Evolutionary conservation across 2,329 filamentous ascomycete species (phyloP).

Genomic region (Clathrospora elynae): DNA sequence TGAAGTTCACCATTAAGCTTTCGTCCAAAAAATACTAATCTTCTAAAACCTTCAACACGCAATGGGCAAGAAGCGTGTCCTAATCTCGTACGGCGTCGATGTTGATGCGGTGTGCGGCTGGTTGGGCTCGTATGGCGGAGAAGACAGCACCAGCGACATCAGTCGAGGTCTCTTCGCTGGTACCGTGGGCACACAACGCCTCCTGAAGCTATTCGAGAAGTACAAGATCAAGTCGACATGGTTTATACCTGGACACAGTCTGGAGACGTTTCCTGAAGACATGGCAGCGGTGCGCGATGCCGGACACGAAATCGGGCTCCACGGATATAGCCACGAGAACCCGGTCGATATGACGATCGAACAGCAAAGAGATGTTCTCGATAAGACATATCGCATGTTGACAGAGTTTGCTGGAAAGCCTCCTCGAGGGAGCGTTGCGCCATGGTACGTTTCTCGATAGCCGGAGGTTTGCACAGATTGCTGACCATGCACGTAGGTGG

Average conservation of each 20-base stretch:
- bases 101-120: slow-evolving; percentile 71
- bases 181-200: slow-evolving; percentile 67
- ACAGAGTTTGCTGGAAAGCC: slow-evolving; percentile 72
- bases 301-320: slow-evolving; percentile 68
- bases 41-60: not conserved
- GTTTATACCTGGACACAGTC: slow-evolving; percentile 65
- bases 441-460: slow-evolving; percentile 55
- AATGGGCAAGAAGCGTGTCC: slow-evolving; percentile 58
- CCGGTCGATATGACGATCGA: slow-evolving; percentile 71
- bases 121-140: slow-evolving; percentile 74
- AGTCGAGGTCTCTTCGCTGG: slow-evolving; percentile 72
- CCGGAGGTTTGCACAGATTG: slow-evolving; percentile 45
- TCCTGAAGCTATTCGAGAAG: slow-evolving; percentile 73
- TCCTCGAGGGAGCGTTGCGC: slow-evolving; percentile 73
- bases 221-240: slow-evolving; percentile 72
- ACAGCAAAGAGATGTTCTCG: slow-evolving; percentile 74
- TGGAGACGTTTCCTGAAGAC: slow-evolving; percentile 70
- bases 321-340: slow-evolving; percentile 74
- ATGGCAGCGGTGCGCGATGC: slow-evolving; percentile 62
- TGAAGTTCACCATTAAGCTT: too few species aligned
- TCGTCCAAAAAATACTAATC: too few species aligned
- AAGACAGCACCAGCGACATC: slow-evolving; percentile 74
- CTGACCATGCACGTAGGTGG: slow-evolving; percentile 53
- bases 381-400: slow-evolving; percentile 74
- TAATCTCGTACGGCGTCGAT: slow-evolving; percentile 70